Evolutionary conservation across 148 eudicot species (phyloP).

Genomic region (Camellia japonica): DNA sequence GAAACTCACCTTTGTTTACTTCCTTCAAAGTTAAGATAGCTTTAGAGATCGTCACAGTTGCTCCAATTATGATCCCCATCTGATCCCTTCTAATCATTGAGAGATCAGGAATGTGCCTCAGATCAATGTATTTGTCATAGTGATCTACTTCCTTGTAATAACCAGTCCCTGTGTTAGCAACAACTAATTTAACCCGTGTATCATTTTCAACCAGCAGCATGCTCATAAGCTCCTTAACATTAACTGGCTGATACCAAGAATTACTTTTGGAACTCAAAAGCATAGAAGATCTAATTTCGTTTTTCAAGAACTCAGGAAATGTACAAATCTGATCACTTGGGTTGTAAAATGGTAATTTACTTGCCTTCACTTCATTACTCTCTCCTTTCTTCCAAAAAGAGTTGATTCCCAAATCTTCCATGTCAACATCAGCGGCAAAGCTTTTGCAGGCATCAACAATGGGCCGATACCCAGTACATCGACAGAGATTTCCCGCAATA

Average conservation of each 20-base stretch:
- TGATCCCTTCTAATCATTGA: conserved; percentile 45
- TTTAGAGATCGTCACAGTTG: conserved; percentile 75
- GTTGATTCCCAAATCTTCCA: conserved; percentile 88
- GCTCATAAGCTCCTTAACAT: conserved; percentile 56
- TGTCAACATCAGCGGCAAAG: conserved; percentile 82
- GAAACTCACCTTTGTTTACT: conserved; percentile 10
- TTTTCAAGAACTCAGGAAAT: conserved; percentile 69
- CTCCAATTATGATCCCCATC: conserved; percentile 63
- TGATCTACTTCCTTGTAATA: conserved; percentile 69
- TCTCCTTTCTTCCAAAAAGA: conserved; percentile 74
- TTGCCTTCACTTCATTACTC: conserved; percentile 39
- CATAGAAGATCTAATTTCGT: conserved; percentile 33
- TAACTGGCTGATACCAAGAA: conserved; percentile 71
- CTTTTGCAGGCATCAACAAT: conserved; percentile 95
- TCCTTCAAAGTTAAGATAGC: conserved; percentile 55
- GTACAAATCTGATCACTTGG: conserved; percentile 32
- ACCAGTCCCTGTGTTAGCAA: conserved; percentile 78
- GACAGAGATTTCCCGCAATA: conserved; percentile 80
- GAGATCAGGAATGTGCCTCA: conserved; percentile 71
- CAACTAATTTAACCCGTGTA: conserved; percentile 50
- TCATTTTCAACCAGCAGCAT: conserved; percentile 36
- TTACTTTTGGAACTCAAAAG: conserved; percentile 40
- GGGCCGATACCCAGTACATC: conserved; percentile 97
- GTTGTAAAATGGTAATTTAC: conserved; percentile 58
- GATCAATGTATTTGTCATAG: conserved; percentile 60